Conservation (phyloP, 2,329 filamentous ascomycete genomes). For the Xylariaceae sp. region DNA sequence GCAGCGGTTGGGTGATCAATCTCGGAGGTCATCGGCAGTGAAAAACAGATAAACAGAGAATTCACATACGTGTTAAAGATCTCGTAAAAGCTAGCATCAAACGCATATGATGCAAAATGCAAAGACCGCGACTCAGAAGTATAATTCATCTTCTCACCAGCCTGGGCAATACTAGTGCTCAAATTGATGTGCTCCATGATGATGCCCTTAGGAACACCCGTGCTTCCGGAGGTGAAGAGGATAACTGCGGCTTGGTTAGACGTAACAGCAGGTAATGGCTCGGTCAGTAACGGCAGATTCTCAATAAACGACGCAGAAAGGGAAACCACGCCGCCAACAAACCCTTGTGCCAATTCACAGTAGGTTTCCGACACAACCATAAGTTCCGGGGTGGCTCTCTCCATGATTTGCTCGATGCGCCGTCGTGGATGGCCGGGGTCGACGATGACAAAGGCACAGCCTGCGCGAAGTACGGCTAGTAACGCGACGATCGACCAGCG, state of each 20-base stretch:
- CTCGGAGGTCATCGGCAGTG: not conserved
- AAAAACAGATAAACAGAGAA: not conserved
- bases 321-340: not conserved
- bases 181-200: constrained; percentile 26
- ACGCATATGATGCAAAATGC: constrained; percentile 35
- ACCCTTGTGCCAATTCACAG: not conserved
- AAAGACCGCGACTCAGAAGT: constrained; percentile 17
- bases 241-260: constrained; percentile 28
- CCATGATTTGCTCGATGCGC: constrained; percentile 18
- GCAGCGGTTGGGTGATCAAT: not conserved
- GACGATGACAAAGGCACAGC: constrained; percentile 28
- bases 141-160: constrained; percentile 5
- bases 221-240: constrained; percentile 48
- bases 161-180: constrained; percentile 3
- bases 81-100: constrained; percentile 38
- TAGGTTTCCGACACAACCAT: not conserved
- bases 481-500: constrained; percentile 21
- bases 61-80: constrained; percentile 33
- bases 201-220: constrained; percentile 47
- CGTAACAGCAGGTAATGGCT: not conserved
- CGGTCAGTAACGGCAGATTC: not conserved
- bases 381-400: constrained; percentile 7
- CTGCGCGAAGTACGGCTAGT: constrained; percentile 28
- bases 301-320: not conserved
- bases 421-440: constrained; percentile 25